phyloP scores from a whole-genome alignment of 108 stramenopile genomes.

The Schizochytrium sp. region DNA sequence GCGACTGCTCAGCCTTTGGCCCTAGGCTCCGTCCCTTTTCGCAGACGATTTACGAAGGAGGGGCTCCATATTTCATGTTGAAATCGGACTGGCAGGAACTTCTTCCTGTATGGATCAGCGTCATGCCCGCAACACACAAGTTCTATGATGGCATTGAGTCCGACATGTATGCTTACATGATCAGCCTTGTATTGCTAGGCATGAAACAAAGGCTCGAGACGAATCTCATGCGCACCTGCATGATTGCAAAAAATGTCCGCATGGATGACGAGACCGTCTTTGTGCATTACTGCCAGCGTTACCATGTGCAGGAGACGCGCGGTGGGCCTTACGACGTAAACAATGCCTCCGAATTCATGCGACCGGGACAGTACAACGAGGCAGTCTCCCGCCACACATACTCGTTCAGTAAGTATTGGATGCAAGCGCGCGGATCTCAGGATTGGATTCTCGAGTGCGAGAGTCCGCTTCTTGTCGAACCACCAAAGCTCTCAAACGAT shows the following conservation, averaged over 20 bases:
- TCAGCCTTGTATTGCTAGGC: background rate
- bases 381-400: background rate
- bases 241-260: background rate
- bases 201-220: background rate
- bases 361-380: background rate
- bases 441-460: background rate
- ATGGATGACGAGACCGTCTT: background rate
- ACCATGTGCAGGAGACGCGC: background rate
- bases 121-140: background rate
- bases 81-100: background rate
- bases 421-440: background rate
- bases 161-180: constrained; percentile 14
- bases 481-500: background rate
- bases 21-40: background rate
- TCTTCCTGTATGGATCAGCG: background rate
- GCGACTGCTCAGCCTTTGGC: background rate
- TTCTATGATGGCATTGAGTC: background rate
- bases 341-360: background rate
- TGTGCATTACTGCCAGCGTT: constrained; percentile 7
- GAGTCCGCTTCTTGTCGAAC: background rate
- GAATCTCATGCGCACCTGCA: constrained; percentile 7
- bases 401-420: constrained; percentile 4
- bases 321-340: background rate
- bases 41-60: background rate
- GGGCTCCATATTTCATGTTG: background rate